Evolutionary conservation across 192 early-diverging fungal species (phyloP), one percentile per base, ranked within the genome.

Genomic region (Spizellomyces punctatus): DNA sequence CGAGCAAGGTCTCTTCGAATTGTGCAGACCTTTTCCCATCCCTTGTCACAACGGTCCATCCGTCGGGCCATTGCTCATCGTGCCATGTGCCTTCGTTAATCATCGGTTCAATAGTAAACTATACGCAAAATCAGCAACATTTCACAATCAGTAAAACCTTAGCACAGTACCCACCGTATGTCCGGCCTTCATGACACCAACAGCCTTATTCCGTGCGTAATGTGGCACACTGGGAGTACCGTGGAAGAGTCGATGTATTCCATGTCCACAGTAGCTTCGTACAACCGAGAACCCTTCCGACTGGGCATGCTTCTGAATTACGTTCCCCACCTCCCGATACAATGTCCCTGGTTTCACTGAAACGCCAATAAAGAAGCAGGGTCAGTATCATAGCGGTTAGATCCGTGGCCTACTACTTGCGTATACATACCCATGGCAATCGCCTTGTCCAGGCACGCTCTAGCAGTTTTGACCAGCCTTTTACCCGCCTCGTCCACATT

Each of bases 21-120:
- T 97, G 96, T 5, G 96, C 98, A 21, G 91, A 93, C 27, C 95
- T 86, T 81, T 95, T 96, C 48, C 97, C 97, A 71, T 99, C 97
- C 58, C 69, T 71, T 7, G 97, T 99, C 4, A 91, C 91, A 0
- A 87, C 89, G 21, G 95, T 99, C 96, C 95, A 98, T 5, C 73
- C 63, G 66, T 87, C 84, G 9, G 76, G 74, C 84, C 85, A 89
- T 45, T 81, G 80, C 62, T 75, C 66, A 67, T 84, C 84, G 42
- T 77, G 67, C 80, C 79, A 85, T 6, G 47, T 60, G 58, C 96
- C 95, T 66, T 93, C 94, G 68, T 91, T 92, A 81, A 99, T 98
- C 96, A 98, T 98, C n/a, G 96, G 98, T 79, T 99, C 98, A 63
- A 99, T 99, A 10, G 97, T 99, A 72, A 99, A 99, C 52, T 76